Evolutionary conservation across 257 asterid species (phyloP), one percentile per base, ranked within the genome.

Genomic region (Mitragyna speciosa): DNA sequence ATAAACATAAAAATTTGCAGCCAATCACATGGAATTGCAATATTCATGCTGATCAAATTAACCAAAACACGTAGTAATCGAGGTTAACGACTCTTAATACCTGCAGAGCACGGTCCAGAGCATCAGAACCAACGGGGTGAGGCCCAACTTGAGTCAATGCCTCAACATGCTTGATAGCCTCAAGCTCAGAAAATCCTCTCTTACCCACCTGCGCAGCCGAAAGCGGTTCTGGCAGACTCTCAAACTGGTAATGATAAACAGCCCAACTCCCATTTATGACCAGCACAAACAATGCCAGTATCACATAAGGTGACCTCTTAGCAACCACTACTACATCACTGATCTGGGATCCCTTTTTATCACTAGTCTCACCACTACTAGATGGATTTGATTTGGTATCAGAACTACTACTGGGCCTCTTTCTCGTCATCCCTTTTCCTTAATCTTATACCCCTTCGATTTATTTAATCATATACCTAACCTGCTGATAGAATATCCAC

Each of bases 101-200:
- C 98, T 93, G 85, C 78, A 95, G 12, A 76, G 98, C 97, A 69
- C 48, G 86, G 79, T 90, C 90, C 2, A 95, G 85, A 76, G 95
- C 91, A 81, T 86, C 83, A 45, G 99, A 95, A 76, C 92, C 97
- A 84, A 95, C 96, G 20, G 96, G 88, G 82, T 93, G 99, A 0
- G 99, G 99, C 70, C 99, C 99, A 49, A 95, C 83, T 80, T 70
- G 87, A 68, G 95, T 77, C 91, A 95, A 85, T 6, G 92, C 95
- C 76, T 79, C 59, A 15, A 93, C 97, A 79, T 93, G 99, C 84
- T 89, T 88, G 89, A 95, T 83, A 30, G 97, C 97, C 88, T 89
- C 97, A 5, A 86, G 77, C 91, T 95, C 99, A 7, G 99, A 91
- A 73, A 95, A 95, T 4, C 98, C 99, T 80, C 99, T 87, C 85